Evolutionary conservation across 1,284 basidiomycete species (phyloP), one percentile per base, ranked within the genome.

Genomic region (Cutaneotrichosporon cavernicola): DNA sequence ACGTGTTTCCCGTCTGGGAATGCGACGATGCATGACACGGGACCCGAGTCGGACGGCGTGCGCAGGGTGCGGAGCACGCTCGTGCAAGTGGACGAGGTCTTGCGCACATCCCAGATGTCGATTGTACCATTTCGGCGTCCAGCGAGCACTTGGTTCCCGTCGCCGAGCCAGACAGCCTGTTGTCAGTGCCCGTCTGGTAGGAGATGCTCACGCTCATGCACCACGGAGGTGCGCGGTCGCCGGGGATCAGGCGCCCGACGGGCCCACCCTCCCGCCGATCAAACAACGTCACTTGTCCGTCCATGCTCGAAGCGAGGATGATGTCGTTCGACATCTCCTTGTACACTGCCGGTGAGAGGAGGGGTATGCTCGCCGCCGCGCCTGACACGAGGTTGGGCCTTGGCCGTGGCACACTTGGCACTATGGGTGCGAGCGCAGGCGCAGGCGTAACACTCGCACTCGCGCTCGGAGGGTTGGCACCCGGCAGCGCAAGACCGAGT

Each of bases 161-260:
- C 88, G 4, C 88, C 86, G 18, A 91, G 92, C 92, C 95, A 99
- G 75, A 89, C 91, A n/a, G 92, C 92, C 92, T 96, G 62, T 5
- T 6, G 30, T 64, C 21, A 64, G 56, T 6, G 2, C 21, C n/a
- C 31, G 3, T 14, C 22, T 16, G 16, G 4, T 7, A 31, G 22
- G 21, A 30, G n/a, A 7, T 36, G 83, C 86, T 76, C 76, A 91
- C 89, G 70, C 92, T 93, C 75, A 95, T 86, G 81, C 93, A 97
- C 95, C 95, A 97, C 0, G 95, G 95, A 26, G 94, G 92, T 11
- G 92, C 92, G 40, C 90, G 91, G 67, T 92, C 90, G 69, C 89
- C 90, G 80, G 94, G 87, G 83, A 89, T 88, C 52, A 98, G 80
- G 63, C 92, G 84, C 26, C 92, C 92, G 1, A 96, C 90, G 6